A percentile compares a stretch with the other conserved stretches of the same genome.
These are phyloP conservation scores for Epichloe sibirici DNA, from an alignment of 2,329 filamentous ascomycete species.

Conservation along the genomic window DNA sequence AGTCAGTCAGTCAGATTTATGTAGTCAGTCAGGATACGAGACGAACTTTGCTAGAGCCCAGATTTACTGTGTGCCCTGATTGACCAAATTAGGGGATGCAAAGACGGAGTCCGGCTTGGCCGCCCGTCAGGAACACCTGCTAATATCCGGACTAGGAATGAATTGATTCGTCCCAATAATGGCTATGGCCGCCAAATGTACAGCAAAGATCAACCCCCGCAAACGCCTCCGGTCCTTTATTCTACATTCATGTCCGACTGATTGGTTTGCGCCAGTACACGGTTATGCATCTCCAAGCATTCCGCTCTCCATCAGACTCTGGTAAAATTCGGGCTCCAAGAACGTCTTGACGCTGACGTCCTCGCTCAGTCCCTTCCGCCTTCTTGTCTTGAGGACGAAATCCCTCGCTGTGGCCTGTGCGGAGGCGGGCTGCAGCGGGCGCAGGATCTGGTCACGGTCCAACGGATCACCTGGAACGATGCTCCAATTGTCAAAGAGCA, in stretches of 20 bases:
- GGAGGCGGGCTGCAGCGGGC: constrained; percentile 75
- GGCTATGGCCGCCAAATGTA: background rate
- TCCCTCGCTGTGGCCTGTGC: constrained; percentile 86
- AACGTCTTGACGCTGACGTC: constrained; percentile 95
- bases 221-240: background rate
- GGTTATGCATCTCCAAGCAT: constrained; percentile 50
- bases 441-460: constrained; percentile 70
- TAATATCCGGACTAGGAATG: no score
- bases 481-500: constrained; percentile 93
- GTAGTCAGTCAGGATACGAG: no score
- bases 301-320: constrained; percentile 76
- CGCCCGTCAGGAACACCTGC: no score
- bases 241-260: no score
- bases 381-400: constrained; percentile 90
- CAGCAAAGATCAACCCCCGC: background rate
- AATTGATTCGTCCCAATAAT: background rate
- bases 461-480: constrained; percentile 93
- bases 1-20: no score
- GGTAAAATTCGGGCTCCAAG: constrained; percentile 86
- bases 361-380: constrained; percentile 87
- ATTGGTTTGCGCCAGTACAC: no score
- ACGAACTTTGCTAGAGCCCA: no score
- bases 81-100: no score
- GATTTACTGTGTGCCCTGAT: no score
- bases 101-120: no score